Conservation (phyloP, 768 basidiomycete species). For the Phylloporus scabripes region DNA sequence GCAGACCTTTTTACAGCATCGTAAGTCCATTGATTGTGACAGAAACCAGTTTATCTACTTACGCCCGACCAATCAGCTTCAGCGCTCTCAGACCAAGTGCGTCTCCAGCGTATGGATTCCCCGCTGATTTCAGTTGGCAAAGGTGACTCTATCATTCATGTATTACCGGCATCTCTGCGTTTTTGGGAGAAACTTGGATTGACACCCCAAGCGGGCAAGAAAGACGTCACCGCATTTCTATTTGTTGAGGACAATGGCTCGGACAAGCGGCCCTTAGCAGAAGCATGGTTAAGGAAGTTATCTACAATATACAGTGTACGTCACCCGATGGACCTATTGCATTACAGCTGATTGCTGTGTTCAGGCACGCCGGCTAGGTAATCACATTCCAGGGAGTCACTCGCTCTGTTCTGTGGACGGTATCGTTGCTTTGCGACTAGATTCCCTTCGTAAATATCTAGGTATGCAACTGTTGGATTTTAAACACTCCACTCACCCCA, state of each 20-base stretch:
- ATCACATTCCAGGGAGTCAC: conserved; percentile 48
- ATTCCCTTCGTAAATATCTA: conserved; percentile 65
- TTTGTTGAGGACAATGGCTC: conserved; percentile 59
- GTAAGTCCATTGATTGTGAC: conserved; percentile 19
- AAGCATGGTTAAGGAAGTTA: conserved; percentile 54
- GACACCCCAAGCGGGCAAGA: conserved; percentile 61
- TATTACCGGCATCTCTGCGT: conserved; percentile 62
- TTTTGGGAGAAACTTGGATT: conserved; percentile 88
- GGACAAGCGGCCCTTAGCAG: conserved; percentile 43
- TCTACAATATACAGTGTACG: conserved; percentile 55
- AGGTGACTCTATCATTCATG: conserved; percentile 61
- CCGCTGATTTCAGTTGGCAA: conserved; percentile 66
- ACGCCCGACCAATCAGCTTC: neutral
- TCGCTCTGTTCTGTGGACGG: conserved; percentile 47
- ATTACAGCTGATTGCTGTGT: conserved; percentile 8
- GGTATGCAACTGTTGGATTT: conserved; percentile 32
- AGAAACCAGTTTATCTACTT: neutral
- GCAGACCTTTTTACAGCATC: conserved; percentile 38
- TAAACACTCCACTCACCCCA: neutral
- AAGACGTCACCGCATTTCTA: conserved; percentile 64
- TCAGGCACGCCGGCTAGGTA: conserved; percentile 60
- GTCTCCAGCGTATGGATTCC: conserved; percentile 36
- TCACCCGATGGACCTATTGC: conserved; percentile 6
- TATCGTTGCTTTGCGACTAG: conserved; percentile 57
- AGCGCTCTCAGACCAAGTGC: conserved; percentile 1